These are phyloP conservation scores for Boechera divaricarpa DNA, from an alignment of 345 rosid species.

Conservation along the genomic window DNA sequence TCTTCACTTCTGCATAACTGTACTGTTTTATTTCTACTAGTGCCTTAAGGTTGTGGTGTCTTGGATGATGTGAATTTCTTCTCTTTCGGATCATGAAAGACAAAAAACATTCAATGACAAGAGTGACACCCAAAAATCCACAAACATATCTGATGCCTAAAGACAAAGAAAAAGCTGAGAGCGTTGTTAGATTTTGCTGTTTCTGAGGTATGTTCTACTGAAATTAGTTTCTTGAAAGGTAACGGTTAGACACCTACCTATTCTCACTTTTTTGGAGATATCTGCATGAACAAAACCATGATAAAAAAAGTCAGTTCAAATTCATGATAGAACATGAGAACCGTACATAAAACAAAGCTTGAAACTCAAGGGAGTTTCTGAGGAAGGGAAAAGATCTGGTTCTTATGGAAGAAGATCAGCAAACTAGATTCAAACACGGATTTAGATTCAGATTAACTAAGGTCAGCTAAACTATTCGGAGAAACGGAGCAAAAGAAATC, in stretches of 20 bases:
- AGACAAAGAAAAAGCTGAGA: background rate
- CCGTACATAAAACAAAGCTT: too few relatives aligned
- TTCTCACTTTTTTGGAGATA: too few relatives aligned
- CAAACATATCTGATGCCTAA: conserved; percentile 51
- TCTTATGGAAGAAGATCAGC: background rate
- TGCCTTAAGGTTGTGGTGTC: too few relatives aligned
- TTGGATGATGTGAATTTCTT: conserved; percentile 27
- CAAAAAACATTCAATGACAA: conserved; percentile 27
- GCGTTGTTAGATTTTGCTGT: background rate
- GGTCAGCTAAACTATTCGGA: background rate
- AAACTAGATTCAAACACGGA: background rate
- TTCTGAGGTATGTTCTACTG: background rate
- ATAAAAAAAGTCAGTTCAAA: too few relatives aligned
- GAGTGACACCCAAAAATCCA: conserved; percentile 42
- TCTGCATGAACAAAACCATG: too few relatives aligned
- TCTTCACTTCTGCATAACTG: conserved; percentile 35
- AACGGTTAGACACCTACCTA: too few relatives aligned
- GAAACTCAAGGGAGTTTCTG: background rate
- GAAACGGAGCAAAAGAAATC: background rate
- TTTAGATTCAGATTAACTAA: background rate
- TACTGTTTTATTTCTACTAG: conserved; percentile 33
- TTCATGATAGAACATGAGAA: too few relatives aligned
- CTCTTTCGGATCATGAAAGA: conserved; percentile 27
- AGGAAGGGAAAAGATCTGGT: background rate
- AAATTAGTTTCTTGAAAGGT: too few relatives aligned